Base-by-base conservation (phyloP, 768 basidiomycete species). In the Boletus vinaceobasis region DNA sequence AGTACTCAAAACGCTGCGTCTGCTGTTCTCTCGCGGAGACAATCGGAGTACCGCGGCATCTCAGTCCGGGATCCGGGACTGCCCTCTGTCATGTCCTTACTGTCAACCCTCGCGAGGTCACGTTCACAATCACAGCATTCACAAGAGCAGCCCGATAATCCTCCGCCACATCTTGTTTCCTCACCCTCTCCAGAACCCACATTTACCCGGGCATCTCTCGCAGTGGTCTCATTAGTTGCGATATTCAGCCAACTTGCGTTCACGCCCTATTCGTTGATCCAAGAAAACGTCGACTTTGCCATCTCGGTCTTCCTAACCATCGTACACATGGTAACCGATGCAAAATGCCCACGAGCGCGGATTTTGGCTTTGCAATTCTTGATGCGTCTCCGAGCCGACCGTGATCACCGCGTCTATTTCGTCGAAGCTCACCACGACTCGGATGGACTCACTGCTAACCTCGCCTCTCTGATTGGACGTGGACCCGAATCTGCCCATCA, bases 371-470 rank as follows among this genome's bases (percentile, higher is more conserved):
- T 98, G 19, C 91, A 93, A 65, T 97, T 96, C 76, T 68, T 97
- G 59, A 84, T 94, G 76, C 84, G 92, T 14, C 75, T 98, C 19
- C 80, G 96, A 52, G 93, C 90, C 1, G 95, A 97, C 66, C 84
- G 90, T 1, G 89, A 94, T 60, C 96, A 99, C 65, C 79, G 87
- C 11, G 64, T 98, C 38, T 97, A 86, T 68, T 86, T 87, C 52
- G 77, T 81, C 19, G 73, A 78, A 42, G 71, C 70, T 15, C 74
- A 72, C 19, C 77, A 78, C 58, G 87, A 88, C 58, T 72, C 76
- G 2, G 78, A 87, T 48, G 81, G 82, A 7, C 77, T 86, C 40
- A 77, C 84, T 29, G 61, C 69, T 5, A 76, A 77, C 42, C 81
- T 93, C 7, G 86, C 87, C 1, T 75, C 78, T 3, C 75, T 90